Conservation (phyloP, 2,329 filamentous ascomycete species). For the Aspergillus niger region DNA sequence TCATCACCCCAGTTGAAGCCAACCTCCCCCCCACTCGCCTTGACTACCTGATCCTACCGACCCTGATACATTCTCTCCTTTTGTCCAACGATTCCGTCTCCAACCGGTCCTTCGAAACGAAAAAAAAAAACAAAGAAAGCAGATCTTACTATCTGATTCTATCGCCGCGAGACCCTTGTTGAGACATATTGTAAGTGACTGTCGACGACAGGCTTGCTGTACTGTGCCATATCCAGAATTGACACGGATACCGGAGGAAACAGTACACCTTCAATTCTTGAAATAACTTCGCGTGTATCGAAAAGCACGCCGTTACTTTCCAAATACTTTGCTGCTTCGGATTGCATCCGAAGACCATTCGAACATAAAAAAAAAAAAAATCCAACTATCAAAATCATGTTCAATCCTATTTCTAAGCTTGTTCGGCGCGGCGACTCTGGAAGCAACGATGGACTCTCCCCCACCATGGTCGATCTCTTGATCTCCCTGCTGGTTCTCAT, state of each 20-base stretch:
- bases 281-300: slow-evolving; percentile 5
- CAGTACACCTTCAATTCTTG: slow-evolving; percentile 18
- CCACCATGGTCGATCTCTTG: slow-evolving; percentile 71
- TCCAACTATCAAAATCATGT: slow-evolving; percentile 21
- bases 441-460: slow-evolving; percentile 54
- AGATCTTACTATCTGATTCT: slow-evolving; percentile 6
- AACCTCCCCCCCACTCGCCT: slow-evolving; percentile 17
- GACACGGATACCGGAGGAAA: background rate
- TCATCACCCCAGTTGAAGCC: slow-evolving; percentile 20
- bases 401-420: slow-evolving; percentile 47
- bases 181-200: slow-evolving; percentile 16
- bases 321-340: background rate
- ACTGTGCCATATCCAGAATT: background rate
- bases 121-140: slow-evolving; percentile 5
- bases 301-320: slow-evolving; percentile 10
- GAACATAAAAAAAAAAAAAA: slow-evolving; percentile 6
- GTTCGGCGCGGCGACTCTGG: slow-evolving; percentile 50
- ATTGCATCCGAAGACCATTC: background rate
- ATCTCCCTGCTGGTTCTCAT: slow-evolving; percentile 78
- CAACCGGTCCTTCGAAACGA: background rate
- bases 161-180: slow-evolving; percentile 4
- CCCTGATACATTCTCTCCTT: slow-evolving; percentile 25
- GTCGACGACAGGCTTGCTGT: background rate
- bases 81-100: slow-evolving; percentile 10
- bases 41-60: slow-evolving; percentile 17